phyloP scores from a whole-genome alignment of 148 eudicot species.

The Rheum nobile region DNA sequence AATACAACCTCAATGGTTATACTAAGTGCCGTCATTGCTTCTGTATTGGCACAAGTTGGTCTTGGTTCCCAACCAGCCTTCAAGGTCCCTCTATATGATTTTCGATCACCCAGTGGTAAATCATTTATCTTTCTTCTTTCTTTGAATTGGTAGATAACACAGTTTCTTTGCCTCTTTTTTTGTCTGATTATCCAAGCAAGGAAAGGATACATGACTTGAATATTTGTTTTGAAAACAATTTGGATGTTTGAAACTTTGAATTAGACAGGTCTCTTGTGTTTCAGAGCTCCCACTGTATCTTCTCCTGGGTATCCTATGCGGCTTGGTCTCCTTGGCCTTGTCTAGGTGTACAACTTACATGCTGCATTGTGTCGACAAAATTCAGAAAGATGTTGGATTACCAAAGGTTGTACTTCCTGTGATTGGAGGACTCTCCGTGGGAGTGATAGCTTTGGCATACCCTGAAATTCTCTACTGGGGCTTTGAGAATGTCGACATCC shows the following conservation, averaged over 20 bases:
- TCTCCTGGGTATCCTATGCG: slow-evolving; percentile 75
- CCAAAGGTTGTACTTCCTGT: slow-evolving; percentile 56
- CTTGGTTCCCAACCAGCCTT: slow-evolving; percentile 92
- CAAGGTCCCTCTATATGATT: slow-evolving; percentile 77
- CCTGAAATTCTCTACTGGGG: slow-evolving; percentile 99
- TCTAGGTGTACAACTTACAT: slow-evolving; percentile 67
- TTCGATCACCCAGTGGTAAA: slow-evolving; percentile 78
- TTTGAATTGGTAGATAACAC: no score
- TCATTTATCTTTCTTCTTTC: slow-evolving; percentile 2
- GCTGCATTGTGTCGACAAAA: slow-evolving; percentile 30
- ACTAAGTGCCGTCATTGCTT: slow-evolving; percentile 87
- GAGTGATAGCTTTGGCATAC: slow-evolving; percentile 74
- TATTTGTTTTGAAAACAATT: not conserved
- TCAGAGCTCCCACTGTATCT: slow-evolving; percentile 95
- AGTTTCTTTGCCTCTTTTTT: not conserved
- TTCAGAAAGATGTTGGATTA: slow-evolving; percentile 33
- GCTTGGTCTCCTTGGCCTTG: slow-evolving; percentile 67
- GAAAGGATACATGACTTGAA: not conserved
- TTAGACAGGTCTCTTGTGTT: slow-evolving; percentile 19
- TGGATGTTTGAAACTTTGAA: slow-evolving; percentile 6
- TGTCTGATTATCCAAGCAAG: not conserved
- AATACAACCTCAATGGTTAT: slow-evolving; percentile 96
- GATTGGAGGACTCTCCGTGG: slow-evolving; percentile 65
- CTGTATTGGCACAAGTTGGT: slow-evolving; percentile 84
- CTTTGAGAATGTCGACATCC: slow-evolving; percentile 76